These are phyloP conservation scores for Alternaria longipes DNA, from an alignment of 2,329 filamentous ascomycete genomes.

Conservation along the genomic window DNA sequence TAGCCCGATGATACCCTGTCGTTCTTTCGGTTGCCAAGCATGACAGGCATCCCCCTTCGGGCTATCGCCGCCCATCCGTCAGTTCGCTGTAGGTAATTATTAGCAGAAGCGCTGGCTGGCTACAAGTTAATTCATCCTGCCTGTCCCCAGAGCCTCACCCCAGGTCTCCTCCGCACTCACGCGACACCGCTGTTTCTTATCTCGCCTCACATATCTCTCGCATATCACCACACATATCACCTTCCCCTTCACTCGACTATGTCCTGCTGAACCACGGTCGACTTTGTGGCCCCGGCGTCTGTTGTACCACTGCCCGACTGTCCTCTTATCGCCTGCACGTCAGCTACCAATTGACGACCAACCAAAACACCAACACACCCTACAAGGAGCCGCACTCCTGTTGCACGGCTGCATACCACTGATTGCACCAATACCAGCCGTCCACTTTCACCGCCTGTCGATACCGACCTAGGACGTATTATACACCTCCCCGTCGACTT, in stretches of 20 bases:
- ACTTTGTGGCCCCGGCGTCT: not conserved
- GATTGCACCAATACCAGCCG: slow-evolving; percentile 22
- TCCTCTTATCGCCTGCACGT: slow-evolving; percentile 47
- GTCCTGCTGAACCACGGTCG: slow-evolving; percentile 30
- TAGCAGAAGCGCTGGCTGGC: slow-evolving; percentile 20
- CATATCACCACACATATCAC: not conserved
- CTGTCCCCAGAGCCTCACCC: slow-evolving; percentile 28
- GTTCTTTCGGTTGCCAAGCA: slow-evolving; percentile 14
- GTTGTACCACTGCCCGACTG: slow-evolving; percentile 13
- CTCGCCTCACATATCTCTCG: not conserved
- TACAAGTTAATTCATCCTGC: slow-evolving; percentile 24
- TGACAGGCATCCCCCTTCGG: slow-evolving; percentile 18
- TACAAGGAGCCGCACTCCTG: slow-evolving; percentile 35
- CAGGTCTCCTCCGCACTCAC: slow-evolving; percentile 19
- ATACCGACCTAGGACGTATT: slow-evolving; percentile 19
- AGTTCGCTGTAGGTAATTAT: slow-evolving; percentile 23
- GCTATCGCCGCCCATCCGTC: slow-evolving; percentile 16
- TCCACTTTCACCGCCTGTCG: slow-evolving; percentile 28
- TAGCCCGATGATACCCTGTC: slow-evolving; percentile 18
- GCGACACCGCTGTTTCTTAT: slow-evolving; percentile 14
- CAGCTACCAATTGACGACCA: slow-evolving; percentile 45
- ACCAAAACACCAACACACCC: slow-evolving; percentile 27
- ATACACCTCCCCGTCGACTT: slow-evolving; percentile 2
- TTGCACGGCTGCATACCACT: slow-evolving; percentile 31
- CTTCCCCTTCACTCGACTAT: slow-evolving; percentile 19